phyloP scores from a whole-genome alignment of 1,284 basidiomycete species.

The Volvariella surrecta region DNA sequence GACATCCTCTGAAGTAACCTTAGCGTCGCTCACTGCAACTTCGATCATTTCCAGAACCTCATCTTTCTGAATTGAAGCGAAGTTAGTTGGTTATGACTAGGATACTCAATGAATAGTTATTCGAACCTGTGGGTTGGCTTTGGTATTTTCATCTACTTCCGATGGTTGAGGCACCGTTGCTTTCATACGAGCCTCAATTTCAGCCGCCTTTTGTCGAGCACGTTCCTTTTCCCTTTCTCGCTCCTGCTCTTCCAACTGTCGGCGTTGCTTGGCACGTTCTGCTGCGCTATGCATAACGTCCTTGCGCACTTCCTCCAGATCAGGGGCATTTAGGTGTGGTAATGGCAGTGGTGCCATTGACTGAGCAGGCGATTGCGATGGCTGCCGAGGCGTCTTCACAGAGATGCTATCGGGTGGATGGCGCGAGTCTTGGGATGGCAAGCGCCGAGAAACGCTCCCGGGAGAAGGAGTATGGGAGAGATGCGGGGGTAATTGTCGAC shows the following conservation, averaged over 20 bases:
- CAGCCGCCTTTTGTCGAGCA: constrained; percentile 78
- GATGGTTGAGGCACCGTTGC: constrained; percentile 28
- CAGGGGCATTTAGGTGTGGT: constrained; percentile 29
- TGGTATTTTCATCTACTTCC: constrained; percentile 18
- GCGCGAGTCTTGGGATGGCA: constrained; percentile 30
- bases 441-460: constrained; percentile 16
- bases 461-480: constrained; percentile 19
- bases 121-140: constrained; percentile 12
- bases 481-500: constrained; percentile 41
- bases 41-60: constrained; percentile 37
- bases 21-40: constrained; percentile 25
- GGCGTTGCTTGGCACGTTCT: constrained; percentile 71
- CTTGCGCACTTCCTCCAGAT: constrained; percentile 68
- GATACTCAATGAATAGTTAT: background rate
- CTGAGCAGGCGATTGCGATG: constrained; percentile 32
- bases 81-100: background rate
- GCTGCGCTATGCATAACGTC: constrained; percentile 87
- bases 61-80: constrained; percentile 19
- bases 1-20: background rate
- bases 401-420: constrained; percentile 14
- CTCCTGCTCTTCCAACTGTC: constrained; percentile 83
- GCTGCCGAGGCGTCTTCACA: constrained; percentile 16
- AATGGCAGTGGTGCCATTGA: constrained; percentile 32
- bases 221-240: constrained; percentile 78
- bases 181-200: constrained; percentile 73